Conservation (phyloP, 768 basidiomycete species). For the Chalciporus piperatus region DNA sequence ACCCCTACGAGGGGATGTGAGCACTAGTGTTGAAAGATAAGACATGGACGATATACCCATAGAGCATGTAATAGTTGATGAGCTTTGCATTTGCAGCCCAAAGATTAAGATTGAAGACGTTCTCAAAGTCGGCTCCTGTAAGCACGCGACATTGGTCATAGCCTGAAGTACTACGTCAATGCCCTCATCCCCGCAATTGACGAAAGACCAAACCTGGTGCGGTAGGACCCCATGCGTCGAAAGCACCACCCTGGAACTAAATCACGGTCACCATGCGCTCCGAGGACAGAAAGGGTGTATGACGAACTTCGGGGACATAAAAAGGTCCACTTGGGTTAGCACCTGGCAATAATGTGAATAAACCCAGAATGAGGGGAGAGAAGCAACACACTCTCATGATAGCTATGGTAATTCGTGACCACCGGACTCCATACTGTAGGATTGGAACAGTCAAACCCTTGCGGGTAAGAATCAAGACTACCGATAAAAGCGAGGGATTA, state of each 20-base stretch:
- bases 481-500: constrained; percentile 1
- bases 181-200: not conserved
- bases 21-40: not conserved
- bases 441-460: constrained; percentile 78
- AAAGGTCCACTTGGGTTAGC: constrained; percentile 52
- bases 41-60: constrained; percentile 45
- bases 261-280: constrained; percentile 10
- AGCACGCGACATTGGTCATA: constrained; percentile 62
- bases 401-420: constrained; percentile 59
- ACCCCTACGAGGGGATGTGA: constrained; percentile 45
- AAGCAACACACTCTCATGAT: constrained; percentile 43
- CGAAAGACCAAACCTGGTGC: constrained; percentile 49
- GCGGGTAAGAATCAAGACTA: constrained; percentile 69
- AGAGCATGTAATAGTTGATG: constrained; percentile 84
- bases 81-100: constrained; percentile 83
- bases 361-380: not conserved
- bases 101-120: constrained; percentile 74
- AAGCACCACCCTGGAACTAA: constrained; percentile 74
- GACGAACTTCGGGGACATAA: constrained; percentile 67
- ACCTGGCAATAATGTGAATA: constrained; percentile 36
- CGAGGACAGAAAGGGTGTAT: not conserved
- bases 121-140: constrained; percentile 72
- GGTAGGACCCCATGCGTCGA: constrained; percentile 77
- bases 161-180: constrained; percentile 34
- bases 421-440: constrained; percentile 65